Percentiles rank a stretch among this genome's conserved stretches.
Conservation (phyloP, 108 stramenopile species). For the Conticribra guillardii region DNA sequence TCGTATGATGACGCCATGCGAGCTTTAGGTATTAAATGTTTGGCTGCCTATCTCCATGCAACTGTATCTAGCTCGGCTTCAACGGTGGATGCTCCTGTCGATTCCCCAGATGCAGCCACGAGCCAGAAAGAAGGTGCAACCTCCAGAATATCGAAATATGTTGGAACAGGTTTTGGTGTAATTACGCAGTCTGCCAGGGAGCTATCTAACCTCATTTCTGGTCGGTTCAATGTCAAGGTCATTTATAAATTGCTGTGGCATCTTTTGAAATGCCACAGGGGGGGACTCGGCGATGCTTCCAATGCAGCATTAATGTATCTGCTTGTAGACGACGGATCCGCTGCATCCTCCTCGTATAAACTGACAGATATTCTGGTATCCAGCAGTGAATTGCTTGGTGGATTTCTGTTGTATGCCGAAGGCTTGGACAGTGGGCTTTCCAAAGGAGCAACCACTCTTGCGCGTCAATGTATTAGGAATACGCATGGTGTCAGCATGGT, state of each 20-base stretch:
- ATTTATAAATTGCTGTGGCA: constrained; percentile 83
- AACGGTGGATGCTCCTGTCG: constrained; percentile 6
- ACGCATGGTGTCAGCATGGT: constrained; percentile 57
- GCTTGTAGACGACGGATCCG: constrained; percentile 52
- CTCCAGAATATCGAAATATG: constrained; percentile 40
- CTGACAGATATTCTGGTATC: constrained; percentile 47
- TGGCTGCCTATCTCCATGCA: constrained; percentile 56
- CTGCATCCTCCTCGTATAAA: constrained; percentile 23
- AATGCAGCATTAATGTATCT: constrained; percentile 62
- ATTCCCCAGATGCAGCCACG: neutral
- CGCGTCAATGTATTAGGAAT: constrained; percentile 46
- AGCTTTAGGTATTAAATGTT: constrained; percentile 68
- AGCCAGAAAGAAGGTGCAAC: constrained; percentile 18
- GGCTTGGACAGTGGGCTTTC: constrained; percentile 17
- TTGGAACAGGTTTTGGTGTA: constrained; percentile 36
- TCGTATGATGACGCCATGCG: constrained; percentile 67
- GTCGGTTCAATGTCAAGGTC: constrained; percentile 63
- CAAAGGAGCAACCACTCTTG: constrained; percentile 10
- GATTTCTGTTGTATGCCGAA: constrained; percentile 30
- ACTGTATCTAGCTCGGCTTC: constrained; percentile 20
- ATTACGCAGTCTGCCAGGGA: constrained; percentile 53
- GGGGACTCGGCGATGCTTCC: constrained; percentile 50
- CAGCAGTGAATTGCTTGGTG: constrained; percentile 31
- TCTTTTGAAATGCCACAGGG: constrained; percentile 73
- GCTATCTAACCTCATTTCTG: constrained; percentile 34